Conservation (phyloP, 73 alveolate genomes). For the Uronychia binucleata region DNA sequence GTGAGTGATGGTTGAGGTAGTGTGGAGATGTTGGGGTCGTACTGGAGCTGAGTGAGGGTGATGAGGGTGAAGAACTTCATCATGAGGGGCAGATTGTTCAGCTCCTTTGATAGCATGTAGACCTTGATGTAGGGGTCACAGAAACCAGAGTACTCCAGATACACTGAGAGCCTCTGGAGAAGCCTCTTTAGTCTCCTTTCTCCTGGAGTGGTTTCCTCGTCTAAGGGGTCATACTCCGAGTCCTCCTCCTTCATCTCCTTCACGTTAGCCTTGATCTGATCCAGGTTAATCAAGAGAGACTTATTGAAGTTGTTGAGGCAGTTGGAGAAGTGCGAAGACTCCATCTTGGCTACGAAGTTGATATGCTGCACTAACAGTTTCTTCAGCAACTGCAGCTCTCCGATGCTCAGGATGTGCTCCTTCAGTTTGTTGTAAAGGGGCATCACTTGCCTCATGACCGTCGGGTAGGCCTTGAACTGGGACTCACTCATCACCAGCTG, state of each 20-base stretch:
- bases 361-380: conserved; percentile 37
- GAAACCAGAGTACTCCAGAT: conserved; percentile 49
- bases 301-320: conserved; percentile 45
- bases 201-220: conserved; percentile 49
- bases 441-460: neutral
- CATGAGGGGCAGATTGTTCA: conserved; percentile 47
- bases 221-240: neutral
- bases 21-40: conserved; percentile 46
- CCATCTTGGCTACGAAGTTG: conserved; percentile 56
- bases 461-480: conserved; percentile 9
- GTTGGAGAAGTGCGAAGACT: conserved; percentile 46
- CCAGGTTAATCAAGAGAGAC: neutral
- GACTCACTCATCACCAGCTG: neutral
- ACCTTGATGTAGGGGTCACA: conserved; percentile 59
- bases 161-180: conserved; percentile 27
- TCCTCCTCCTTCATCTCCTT: conserved; percentile 8
- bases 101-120: conserved; percentile 50
- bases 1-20: too few species aligned
- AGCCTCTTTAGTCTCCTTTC: conserved; percentile 37
- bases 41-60: conserved; percentile 35
- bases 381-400: conserved; percentile 48
- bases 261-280: neutral
- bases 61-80: conserved; percentile 39
- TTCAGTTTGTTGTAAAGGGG: conserved; percentile 9
- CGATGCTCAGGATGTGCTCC: conserved; percentile 14